These are phyloP conservation scores for Bipolaris cookei DNA, from an alignment of 2,329 filamentous ascomycete species.

Conservation along the genomic window DNA sequence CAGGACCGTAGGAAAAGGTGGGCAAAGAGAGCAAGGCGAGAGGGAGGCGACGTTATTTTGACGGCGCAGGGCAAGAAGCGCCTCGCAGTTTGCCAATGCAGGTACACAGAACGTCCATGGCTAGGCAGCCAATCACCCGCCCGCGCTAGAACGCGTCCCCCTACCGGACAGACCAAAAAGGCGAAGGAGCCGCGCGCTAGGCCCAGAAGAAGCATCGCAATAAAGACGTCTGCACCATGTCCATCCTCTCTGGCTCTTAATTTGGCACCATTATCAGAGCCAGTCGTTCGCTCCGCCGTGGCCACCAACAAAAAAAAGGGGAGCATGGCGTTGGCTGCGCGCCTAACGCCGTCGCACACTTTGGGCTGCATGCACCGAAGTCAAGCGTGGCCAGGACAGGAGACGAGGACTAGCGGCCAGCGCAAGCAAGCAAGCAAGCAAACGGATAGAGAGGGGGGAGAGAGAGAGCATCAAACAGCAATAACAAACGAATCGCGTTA, in stretches of 20 bases:
- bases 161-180: constrained; percentile 5
- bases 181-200: constrained; percentile 21
- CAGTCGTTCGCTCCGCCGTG: neutral
- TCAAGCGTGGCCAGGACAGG: too few species aligned
- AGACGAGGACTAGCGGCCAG: too few species aligned
- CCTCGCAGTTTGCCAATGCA: constrained; percentile 26
- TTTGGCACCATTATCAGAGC: neutral
- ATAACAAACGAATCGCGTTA: constrained; percentile 6
- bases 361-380: neutral
- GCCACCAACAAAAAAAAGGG: neutral
- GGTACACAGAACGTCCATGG: constrained; percentile 13
- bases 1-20: constrained; percentile 45
- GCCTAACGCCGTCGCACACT: neutral
- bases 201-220: constrained; percentile 20
- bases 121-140: constrained; percentile 12
- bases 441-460: neutral
- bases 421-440: neutral
- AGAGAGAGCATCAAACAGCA: constrained; percentile 1
- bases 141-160: constrained; percentile 4
- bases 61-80: constrained; percentile 26
- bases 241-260: constrained; percentile 22
- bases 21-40: constrained; percentile 31
- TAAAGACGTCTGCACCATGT: constrained; percentile 12
- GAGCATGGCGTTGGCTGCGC: neutral
- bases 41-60: constrained; percentile 25